Conservation (phyloP, 2,329 filamentous ascomycete species). For the Didymella sp. region DNA sequence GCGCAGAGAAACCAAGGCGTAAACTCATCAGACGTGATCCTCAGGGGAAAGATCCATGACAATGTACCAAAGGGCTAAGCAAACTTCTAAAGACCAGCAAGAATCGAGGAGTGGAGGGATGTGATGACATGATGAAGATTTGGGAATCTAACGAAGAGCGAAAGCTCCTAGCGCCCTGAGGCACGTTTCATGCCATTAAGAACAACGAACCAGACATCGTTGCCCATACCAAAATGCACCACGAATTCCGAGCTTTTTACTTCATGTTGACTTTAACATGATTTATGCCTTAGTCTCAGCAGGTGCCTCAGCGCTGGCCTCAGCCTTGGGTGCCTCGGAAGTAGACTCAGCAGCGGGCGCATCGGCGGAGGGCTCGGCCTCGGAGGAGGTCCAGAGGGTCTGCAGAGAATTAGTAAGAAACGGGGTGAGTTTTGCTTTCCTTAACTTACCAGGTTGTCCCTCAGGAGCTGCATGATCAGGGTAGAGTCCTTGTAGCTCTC, state of each 20-base stretch:
- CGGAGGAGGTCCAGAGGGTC: conserved; percentile 99
- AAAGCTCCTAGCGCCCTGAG: conserved; percentile 42
- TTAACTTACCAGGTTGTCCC: conserved; percentile 82
- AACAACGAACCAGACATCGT: conserved; percentile 41
- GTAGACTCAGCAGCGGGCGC: conserved; percentile 62
- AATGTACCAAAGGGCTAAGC: conserved; percentile 23
- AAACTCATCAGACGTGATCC: conserved; percentile 33
- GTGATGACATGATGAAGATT: conserved; percentile 48
- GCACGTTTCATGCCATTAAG: conserved; percentile 41
- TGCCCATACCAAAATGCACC: conserved; percentile 45
- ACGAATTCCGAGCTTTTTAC: conserved; percentile 45
- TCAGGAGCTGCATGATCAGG: conserved; percentile 97
- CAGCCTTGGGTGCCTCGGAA: conserved; percentile 57
- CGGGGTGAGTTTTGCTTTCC: background rate
- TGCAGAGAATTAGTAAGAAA: conserved; percentile 48
- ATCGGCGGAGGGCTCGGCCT: conserved; percentile 80
- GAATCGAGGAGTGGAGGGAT: conserved; percentile 24
- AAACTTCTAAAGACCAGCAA: conserved; percentile 16
- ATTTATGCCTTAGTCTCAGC: conserved; percentile 68
- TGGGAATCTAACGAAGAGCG: conserved; percentile 48
- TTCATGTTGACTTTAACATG: conserved; percentile 30
- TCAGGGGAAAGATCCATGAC: conserved; percentile 24
- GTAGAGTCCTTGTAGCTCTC: conserved; percentile 99
- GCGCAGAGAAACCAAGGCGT: conserved; percentile 16
- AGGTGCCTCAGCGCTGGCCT: conserved; percentile 48